Evolutionary conservation across 2,329 filamentous ascomycete genomes (phyloP).

Genomic region (Fusarium duplospermum): DNA sequence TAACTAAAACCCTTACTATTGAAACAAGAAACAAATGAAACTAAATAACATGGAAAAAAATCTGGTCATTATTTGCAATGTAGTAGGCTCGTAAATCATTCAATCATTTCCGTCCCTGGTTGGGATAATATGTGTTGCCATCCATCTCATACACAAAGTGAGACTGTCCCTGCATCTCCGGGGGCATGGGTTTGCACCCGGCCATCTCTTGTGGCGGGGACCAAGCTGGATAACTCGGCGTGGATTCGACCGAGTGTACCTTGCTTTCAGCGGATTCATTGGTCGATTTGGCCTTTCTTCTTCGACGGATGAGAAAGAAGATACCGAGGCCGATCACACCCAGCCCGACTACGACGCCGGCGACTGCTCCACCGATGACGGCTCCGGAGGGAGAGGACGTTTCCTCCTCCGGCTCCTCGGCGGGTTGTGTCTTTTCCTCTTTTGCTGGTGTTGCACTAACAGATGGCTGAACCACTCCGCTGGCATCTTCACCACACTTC

Average conservation of each 20-base stretch:
- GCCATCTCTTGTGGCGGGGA: slow-evolving; percentile 7
- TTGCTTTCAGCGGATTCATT: no score
- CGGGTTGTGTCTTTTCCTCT: background rate
- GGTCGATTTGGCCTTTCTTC: background rate
- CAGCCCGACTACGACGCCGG: background rate
- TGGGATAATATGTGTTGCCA: background rate
- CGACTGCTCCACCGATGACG: slow-evolving; percentile 19
- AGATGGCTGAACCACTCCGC: slow-evolving; percentile 23
- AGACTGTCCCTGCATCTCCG: slow-evolving; percentile 17
- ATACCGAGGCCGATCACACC: slow-evolving; percentile 5
- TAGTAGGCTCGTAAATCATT: background rate
- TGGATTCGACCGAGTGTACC: background rate
- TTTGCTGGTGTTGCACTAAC: background rate
- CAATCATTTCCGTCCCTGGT: background rate
- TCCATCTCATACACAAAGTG: slow-evolving; percentile 30
- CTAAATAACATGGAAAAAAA: background rate
- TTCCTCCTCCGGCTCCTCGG: background rate
- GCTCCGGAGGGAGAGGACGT: background rate
- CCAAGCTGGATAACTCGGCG: background rate
- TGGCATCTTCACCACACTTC: slow-evolving; percentile 15
- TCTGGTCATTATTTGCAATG: background rate
- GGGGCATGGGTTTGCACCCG: background rate
- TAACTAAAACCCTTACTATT: background rate
- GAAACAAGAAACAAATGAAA: background rate
- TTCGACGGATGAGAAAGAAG: background rate